Evolutionary conservation across 75 land plant species (phyloP), one percentile per base, ranked within the genome.

Genomic region (Azolla pinnata): DNA sequence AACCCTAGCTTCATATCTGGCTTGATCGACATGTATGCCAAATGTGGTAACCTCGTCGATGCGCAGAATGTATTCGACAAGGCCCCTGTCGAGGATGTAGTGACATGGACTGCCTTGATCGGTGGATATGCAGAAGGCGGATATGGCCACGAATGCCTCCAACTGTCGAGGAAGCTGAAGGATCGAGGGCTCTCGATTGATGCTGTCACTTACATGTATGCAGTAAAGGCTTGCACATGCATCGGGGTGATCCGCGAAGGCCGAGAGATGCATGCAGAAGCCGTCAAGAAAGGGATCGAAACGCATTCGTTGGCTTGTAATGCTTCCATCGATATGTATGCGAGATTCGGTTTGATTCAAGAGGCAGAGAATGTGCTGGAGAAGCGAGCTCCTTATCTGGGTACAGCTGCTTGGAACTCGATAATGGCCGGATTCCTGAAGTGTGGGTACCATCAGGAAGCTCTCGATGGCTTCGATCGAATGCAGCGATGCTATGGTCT

Each of bases 261-360:
- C 2, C 21, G 21, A 18, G n/a, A 48, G 19, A 25, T 78, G 44
- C 84, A 82, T 61, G 67, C 70, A 31, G 24, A 69, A 44, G n/a
- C 64, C 30, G 25, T 49, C 14, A 71, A 57, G 17, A 35, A 24
- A 55, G 83, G 86, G 12, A 30, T 73, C 24, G 44, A 57, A 3
- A 27, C 29, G 14, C 28, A 52, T 12, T 53, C 40, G 31, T 67
- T 63, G 42, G 29, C 81, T 55, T 56, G 30, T 9, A 84, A 72
- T 46, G 68, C 79, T 0, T 44, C 78, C 26, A 63, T 79, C 31
- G 70, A 75, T 59, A 82, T 84, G 85, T 84, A 84, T 34, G 42
- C 58, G 20, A 79, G 69, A 8, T 82, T 82, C 61, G 86, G 88
- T 1, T 16, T 20, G 19, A 23, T 84, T 47, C 71, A 51, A 23